These are phyloP conservation scores for Epicoccum nigrum DNA, from an alignment of 2,329 filamentous ascomycete species.

Conservation along the genomic window DNA sequence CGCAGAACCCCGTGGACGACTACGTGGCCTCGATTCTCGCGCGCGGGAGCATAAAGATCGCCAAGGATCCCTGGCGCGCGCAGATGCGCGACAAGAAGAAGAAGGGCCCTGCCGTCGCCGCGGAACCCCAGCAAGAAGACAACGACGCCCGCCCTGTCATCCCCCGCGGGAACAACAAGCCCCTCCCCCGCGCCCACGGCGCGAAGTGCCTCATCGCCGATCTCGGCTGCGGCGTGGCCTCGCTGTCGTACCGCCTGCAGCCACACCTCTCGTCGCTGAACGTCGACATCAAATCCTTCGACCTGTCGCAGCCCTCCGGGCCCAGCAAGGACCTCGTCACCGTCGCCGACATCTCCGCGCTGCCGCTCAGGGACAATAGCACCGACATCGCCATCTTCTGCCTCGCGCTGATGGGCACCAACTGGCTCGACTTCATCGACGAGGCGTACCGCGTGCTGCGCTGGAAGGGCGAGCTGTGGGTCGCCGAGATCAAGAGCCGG, in stretches of 20 bases:
- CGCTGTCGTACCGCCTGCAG: slow-evolving; percentile 73
- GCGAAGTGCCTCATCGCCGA: slow-evolving; percentile 81
- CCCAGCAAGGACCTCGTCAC: slow-evolving; percentile 78
- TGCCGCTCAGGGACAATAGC: slow-evolving; percentile 76
- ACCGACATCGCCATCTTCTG: slow-evolving; percentile 94
- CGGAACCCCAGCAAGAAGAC: slow-evolving; percentile 11
- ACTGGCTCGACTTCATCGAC: slow-evolving; percentile 96
- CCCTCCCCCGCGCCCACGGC: slow-evolving; percentile 73
- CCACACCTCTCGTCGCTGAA: slow-evolving; percentile 68
- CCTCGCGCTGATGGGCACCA: slow-evolving; percentile 96
- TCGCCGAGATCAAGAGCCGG: slow-evolving; percentile 94
- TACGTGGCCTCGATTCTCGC: slow-evolving; percentile 75
- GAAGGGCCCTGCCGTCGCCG: slow-evolving; percentile 29
- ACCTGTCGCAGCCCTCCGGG: slow-evolving; percentile 77
- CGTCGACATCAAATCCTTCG: slow-evolving; percentile 81
- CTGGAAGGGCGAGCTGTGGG: slow-evolving; percentile 95
- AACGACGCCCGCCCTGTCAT: slow-evolving; percentile 14
- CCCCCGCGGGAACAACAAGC: slow-evolving; percentile 41
- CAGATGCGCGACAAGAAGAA: slow-evolving; percentile 47
- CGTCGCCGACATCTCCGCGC: slow-evolving; percentile 82
- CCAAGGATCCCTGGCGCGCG: slow-evolving; percentile 46
- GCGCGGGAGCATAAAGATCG: slow-evolving; percentile 63
- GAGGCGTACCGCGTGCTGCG: slow-evolving; percentile 91
- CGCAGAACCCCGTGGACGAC: slow-evolving; percentile 90
- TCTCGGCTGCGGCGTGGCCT: slow-evolving; percentile 90